Evolutionary conservation across 148 eudicot genomes (phyloP).

Genomic region (Simmondsia chinensis): DNA sequence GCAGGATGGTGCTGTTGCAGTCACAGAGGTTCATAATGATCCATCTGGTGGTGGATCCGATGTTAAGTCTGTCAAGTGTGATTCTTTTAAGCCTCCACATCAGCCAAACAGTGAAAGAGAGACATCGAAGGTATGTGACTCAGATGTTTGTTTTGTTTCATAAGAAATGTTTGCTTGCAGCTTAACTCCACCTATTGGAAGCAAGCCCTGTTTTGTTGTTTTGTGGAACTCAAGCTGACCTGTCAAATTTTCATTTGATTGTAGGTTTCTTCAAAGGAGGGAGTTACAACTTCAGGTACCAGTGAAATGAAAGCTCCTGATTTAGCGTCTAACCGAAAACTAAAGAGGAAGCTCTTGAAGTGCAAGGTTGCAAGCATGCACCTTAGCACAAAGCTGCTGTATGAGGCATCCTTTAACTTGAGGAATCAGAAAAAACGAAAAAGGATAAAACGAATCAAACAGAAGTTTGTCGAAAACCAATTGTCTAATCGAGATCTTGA

Average conservation of each 20-base stretch:
- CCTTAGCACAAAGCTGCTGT: constrained; percentile 50
- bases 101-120: constrained; percentile 2
- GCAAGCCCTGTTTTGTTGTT: background rate
- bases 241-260: background rate
- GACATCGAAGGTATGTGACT: constrained; percentile 6
- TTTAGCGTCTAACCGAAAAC: constrained; percentile 8
- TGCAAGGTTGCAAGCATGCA: constrained; percentile 19
- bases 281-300: background rate
- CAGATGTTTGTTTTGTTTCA: no score
- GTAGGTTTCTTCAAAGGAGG: no score
- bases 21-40: background rate
- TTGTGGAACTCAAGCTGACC: no score
- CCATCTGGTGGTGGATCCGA: constrained; percentile 4
- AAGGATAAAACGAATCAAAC: constrained; percentile 14
- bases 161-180: no score
- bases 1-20: constrained; percentile 7
- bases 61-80: constrained; percentile 1
- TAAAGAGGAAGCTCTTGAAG: constrained; percentile 25
- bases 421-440: constrained; percentile 43
- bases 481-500: constrained; percentile 10
- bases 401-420: constrained; percentile 27
- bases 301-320: constrained; percentile 8
- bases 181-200: background rate
- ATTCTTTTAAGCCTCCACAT: constrained; percentile 4
- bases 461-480: constrained; percentile 9